Evolutionary conservation across 495 filamentous ascomycete species (phyloP), one percentile per base, ranked within the genome.

Genomic region (Neurospora sp.): DNA sequence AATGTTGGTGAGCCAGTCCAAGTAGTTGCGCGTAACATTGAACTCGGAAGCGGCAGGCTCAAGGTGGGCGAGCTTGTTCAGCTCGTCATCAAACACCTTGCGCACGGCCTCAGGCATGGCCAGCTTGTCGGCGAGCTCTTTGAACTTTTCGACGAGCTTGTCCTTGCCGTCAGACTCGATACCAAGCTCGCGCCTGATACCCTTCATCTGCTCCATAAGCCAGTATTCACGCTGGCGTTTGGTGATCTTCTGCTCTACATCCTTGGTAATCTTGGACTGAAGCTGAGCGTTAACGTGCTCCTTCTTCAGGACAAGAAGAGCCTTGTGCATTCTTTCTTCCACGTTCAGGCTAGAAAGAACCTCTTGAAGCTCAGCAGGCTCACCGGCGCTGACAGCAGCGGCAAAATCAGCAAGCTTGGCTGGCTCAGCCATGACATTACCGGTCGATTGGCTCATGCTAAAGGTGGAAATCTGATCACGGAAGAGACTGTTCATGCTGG

Each of bases 121-220:
- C 40, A 99, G 85, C 81, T 96, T 98, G 73, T 89, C 88, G 0
- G 93, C 94, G 84, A 97, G 98, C 79, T 97, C 94, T 82, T 91
- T 95, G 83, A 98, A 99, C 78, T 91, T 96, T 82, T 98, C 96
- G 3, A 98, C 92, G 37, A 99, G 87, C 82, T 97, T 98, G 73
- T 99, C 96, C 81, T 97, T 99, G 40, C 96, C 96, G 77, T 99
- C 96, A 4, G 93, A 96, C 81, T 98, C 96, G 71, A 98, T 93
- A 16, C 96, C 96, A 27, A 99, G 87, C 80, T 99, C 96, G 71
- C 95, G 87, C 73, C 92, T 90, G 77, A 99, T 98, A n/a, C 94
- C 96, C 83, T 98, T 98, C 94, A 98, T 96, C 78, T 99, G 96
- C 81, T 99, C 96, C 93, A 96, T 95, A 22, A 99, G 84, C 93